Evolutionary conservation across 2,329 filamentous ascomycete species (phyloP).

Genomic region (Aspergillus sp.): DNA sequence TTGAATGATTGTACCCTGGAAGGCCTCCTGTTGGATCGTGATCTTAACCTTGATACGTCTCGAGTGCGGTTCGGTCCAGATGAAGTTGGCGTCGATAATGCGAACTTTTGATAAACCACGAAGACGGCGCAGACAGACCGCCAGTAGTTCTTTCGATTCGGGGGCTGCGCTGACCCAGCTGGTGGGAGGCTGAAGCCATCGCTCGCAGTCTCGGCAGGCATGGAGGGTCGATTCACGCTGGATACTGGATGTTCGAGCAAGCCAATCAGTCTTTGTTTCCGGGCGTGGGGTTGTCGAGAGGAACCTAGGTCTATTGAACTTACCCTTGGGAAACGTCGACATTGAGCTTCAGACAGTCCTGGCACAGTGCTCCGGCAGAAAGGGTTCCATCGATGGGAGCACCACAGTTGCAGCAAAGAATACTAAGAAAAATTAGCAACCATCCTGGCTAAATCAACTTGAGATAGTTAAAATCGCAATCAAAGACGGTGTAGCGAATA

Average conservation of each 20-base stretch:
- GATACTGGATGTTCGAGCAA: slow-evolving; percentile 46
- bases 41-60: slow-evolving; percentile 90
- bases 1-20: slow-evolving; percentile 70
- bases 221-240: slow-evolving; percentile 87
- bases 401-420: slow-evolving; percentile 97
- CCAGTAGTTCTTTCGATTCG: slow-evolving; percentile 89
- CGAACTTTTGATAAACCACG: slow-evolving; percentile 83
- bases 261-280: neutral
- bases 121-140: slow-evolving; percentile 85
- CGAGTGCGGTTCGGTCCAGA: slow-evolving; percentile 98
- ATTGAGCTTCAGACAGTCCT: slow-evolving; percentile 92
- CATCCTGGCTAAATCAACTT: slow-evolving; percentile 11
- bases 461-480: slow-evolving; percentile 12
- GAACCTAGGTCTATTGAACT: neutral
- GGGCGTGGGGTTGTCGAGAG: neutral
- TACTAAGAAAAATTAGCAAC: slow-evolving; percentile 50
- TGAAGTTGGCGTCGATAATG: slow-evolving; percentile 92
- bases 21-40: slow-evolving; percentile 76
- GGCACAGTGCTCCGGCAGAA: slow-evolving; percentile 83
- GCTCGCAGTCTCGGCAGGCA: slow-evolving; percentile 90
- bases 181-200: slow-evolving; percentile 83
- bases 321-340: slow-evolving; percentile 82
- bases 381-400: slow-evolving; percentile 91
- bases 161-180: slow-evolving; percentile 82
- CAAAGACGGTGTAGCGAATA: neutral